Evolutionary conservation across 768 basidiomycete genomes (phyloP), one percentile per base, ranked within the genome.

Genomic region (Exsudoporus frostii): DNA sequence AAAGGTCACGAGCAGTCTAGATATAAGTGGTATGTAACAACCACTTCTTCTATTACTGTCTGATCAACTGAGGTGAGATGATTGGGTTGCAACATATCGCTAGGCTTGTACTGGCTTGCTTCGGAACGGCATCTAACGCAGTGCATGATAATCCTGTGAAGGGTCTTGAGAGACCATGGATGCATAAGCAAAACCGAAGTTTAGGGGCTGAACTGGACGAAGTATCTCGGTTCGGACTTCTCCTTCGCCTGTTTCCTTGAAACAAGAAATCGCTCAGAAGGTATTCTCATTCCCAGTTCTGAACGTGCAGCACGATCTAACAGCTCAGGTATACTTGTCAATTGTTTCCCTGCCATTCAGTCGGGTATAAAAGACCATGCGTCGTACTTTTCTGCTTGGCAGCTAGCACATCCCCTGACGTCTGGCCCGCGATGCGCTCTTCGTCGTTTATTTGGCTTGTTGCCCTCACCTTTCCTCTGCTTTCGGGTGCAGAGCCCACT

Each of bases 401-500:
- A 32, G 4, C 13, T 32, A 5, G 5, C 5, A 32, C 32, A 32
- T 13, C 13, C 9, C 36, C n/a, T 8, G 5, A 37, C 10, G n/a
- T 10, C 36, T 10, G n/a, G 36, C 36, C n/a, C 6, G 7, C 46
- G 19, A 65, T 65, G 58, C 39, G 51, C 36, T 54, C 42, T 34
- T 57, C 34, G 13, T n/a, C 30, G 19, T 39, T 46, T 10, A 1
- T 57, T 32, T 41, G 47, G 9, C 42, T 66, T 5, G 42, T 57
- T n/a, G 15, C 15, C n/a, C 19, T 66, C 44, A 29, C 37, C n/a
- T 30, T 65, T n/a, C 51, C 48, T 3, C 37, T 61, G 0, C 38
- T 62, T 34, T 50, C 62, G 3, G 44, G 64, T 7, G 64, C 63
- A 10, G 49, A 30, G 7, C 44, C 63, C 4, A 44, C 42, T n/a